These are phyloP conservation scores for Eucalyptus victrix DNA, from an alignment of 345 rosid species.

Conservation along the genomic window DNA sequence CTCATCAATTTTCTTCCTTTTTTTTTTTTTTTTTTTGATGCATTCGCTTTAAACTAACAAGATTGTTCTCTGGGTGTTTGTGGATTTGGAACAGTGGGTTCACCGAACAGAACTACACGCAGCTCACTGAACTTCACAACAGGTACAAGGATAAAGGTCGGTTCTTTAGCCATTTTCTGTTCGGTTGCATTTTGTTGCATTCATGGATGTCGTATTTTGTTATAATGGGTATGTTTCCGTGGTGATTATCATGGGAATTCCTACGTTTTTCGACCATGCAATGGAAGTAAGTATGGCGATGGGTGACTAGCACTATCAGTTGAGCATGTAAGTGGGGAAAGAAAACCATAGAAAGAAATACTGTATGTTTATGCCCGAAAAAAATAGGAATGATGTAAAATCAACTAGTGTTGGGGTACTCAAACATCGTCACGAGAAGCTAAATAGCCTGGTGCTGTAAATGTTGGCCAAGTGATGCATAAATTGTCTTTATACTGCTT, in stretches of 20 bases:
- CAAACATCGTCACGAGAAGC: background rate
- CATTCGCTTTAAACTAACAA: background rate
- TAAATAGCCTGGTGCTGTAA: background rate
- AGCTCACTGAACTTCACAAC: constrained; percentile 59
- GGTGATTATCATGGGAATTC: background rate
- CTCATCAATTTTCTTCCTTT: background rate
- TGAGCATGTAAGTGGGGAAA: background rate
- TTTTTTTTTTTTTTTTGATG: background rate
- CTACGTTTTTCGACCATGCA: background rate
- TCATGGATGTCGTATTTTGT: background rate
- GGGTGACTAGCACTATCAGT: background rate
- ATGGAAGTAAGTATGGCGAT: background rate
- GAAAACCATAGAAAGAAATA: background rate
- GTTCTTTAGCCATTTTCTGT: background rate
- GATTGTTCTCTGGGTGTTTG: background rate
- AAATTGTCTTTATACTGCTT: background rate
- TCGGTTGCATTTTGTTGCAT: background rate
- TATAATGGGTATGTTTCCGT: background rate
- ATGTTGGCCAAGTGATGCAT: background rate
- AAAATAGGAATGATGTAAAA: background rate
- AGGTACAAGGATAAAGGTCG: constrained; percentile 66
- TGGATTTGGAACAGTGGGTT: constrained; percentile 46
- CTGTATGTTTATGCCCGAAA: background rate
- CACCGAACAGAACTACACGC: constrained; percentile 67
- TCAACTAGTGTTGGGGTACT: background rate